Percentiles rank a stretch among this genome's conserved stretches.
Evolutionary conservation across 371 early-diverging fungal species (phyloP).

Genomic region (Apophysomyces sp.): DNA sequence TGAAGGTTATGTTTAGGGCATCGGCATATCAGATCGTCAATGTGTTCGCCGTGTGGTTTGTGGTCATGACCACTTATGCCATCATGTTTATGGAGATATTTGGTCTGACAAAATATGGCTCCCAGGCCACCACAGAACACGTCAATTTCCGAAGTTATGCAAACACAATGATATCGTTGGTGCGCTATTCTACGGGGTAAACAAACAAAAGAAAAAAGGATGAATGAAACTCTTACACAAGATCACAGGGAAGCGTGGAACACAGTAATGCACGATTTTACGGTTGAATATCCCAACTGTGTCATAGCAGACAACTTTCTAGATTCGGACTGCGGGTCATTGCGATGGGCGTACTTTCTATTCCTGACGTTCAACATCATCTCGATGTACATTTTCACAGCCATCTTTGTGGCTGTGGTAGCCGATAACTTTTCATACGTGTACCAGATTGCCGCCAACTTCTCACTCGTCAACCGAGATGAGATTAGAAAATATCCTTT

Average conservation of each 20-base stretch:
- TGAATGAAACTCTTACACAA: background rate
- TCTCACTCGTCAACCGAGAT: constrained; percentile 62
- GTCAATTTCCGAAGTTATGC: constrained; percentile 65
- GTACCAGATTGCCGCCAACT: constrained; percentile 63
- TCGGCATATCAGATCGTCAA: constrained; percentile 62
- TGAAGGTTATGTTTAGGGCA: constrained; percentile 25
- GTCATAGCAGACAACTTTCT: constrained; percentile 54
- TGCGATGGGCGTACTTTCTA: constrained; percentile 59
- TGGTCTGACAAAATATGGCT: constrained; percentile 66
- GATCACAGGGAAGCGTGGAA: constrained; percentile 71
- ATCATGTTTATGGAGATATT: constrained; percentile 76
- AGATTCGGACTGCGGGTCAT: constrained; percentile 67
- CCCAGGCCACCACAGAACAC: constrained; percentile 50
- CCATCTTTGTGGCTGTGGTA: constrained; percentile 73
- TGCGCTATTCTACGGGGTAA: constrained; percentile 70
- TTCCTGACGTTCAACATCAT: constrained; percentile 71
- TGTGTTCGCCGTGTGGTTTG: constrained; percentile 68
- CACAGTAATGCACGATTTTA: constrained; percentile 67
- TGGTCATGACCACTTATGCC: constrained; percentile 63
- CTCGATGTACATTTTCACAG: constrained; percentile 75
- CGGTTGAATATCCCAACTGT: constrained; percentile 62
- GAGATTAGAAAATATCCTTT: constrained; percentile 64
- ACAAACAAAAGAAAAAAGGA: background rate
- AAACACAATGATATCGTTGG: constrained; percentile 59
- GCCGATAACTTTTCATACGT: constrained; percentile 73